Evolutionary conservation across 2,329 filamentous ascomycete species (phyloP).

Genomic region (Teratosphaeria zuluensis): DNA sequence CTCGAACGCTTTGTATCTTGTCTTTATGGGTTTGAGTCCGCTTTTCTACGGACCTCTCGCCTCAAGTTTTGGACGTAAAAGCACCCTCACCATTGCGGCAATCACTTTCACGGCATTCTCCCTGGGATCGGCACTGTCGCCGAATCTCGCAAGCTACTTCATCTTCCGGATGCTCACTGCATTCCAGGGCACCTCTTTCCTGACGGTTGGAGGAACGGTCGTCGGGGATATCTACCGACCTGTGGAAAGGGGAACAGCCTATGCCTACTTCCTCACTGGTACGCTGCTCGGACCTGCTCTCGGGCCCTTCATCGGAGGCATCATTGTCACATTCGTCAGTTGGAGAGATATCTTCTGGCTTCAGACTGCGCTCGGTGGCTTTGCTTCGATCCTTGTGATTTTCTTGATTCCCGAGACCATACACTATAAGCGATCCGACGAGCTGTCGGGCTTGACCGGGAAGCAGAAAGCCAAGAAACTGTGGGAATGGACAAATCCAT

Average conservation of each 20-base stretch:
- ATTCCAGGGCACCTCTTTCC: too few relatives aligned
- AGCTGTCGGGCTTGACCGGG: conserved; percentile 47
- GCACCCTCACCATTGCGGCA: conserved; percentile 47
- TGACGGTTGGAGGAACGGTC: too few relatives aligned
- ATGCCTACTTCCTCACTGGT: too few relatives aligned
- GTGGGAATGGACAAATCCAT: conserved; percentile 56
- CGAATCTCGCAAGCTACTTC: too few relatives aligned
- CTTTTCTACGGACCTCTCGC: conserved; percentile 63
- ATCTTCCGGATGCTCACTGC: too few relatives aligned
- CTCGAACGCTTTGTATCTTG: conserved; percentile 65
- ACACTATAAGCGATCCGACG: conserved; percentile 51
- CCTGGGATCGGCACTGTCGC: too few relatives aligned
- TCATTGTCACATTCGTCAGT: conserved; percentile 63
- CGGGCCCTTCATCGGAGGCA: conserved; percentile 38
- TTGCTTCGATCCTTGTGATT: conserved; percentile 49
- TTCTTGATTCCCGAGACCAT: conserved; percentile 66
- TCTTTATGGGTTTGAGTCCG: conserved; percentile 62
- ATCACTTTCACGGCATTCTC: conserved; percentile 27
- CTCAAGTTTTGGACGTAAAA: conserved; percentile 39
- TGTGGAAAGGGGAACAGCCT: too few relatives aligned
- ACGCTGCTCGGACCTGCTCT: too few relatives aligned
- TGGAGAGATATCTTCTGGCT: conserved; percentile 75
- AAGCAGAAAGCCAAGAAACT: conserved; percentile 45
- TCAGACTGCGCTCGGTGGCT: conserved; percentile 57
- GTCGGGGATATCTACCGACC: too few relatives aligned